These are phyloP conservation scores for Emmonsiellopsis sp. DNA, from an alignment of 2,329 filamentous ascomycete species.

Conservation along the genomic window DNA sequence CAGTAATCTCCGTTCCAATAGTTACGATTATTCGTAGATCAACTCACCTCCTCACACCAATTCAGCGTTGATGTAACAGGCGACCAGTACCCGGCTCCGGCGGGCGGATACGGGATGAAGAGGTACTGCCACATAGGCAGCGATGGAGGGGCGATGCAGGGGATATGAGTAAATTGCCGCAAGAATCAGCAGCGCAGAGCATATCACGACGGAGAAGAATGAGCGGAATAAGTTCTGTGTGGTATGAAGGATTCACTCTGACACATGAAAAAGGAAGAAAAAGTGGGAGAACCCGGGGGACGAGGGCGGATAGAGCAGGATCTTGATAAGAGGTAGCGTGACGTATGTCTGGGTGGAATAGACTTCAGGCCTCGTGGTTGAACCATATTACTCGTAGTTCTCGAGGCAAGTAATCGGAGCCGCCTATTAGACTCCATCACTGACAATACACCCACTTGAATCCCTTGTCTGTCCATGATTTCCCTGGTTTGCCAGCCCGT, in stretches of 20 bases:
- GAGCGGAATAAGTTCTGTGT: neutral
- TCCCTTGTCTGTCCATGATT: too few relatives aligned
- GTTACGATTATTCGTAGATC: neutral
- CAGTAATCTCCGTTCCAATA: neutral
- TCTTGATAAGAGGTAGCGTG: too few relatives aligned
- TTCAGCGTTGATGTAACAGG: constrained; percentile 64
- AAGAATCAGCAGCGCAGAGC: neutral
- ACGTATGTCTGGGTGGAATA: too few relatives aligned
- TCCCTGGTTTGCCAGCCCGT: too few relatives aligned
- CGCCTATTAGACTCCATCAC: too few relatives aligned
- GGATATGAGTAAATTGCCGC: neutral
- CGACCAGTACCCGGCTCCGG: constrained; percentile 53
- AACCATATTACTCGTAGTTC: too few relatives aligned
- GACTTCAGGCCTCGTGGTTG: too few relatives aligned
- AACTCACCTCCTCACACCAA: constrained; percentile 66
- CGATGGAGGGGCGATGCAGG: neutral
- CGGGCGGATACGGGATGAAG: constrained; percentile 32
- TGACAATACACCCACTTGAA: too few relatives aligned
- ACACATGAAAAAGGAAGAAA: neutral
- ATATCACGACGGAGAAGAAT: neutral
- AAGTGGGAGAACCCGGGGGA: neutral
- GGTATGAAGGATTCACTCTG: neutral
- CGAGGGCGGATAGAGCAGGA: too few relatives aligned
- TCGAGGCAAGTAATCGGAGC: too few relatives aligned
- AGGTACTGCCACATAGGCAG: neutral